These are phyloP conservation scores for Rhododendron ovatum DNA, from an alignment of 148 eudicot genomes.

Conservation along the genomic window DNA sequence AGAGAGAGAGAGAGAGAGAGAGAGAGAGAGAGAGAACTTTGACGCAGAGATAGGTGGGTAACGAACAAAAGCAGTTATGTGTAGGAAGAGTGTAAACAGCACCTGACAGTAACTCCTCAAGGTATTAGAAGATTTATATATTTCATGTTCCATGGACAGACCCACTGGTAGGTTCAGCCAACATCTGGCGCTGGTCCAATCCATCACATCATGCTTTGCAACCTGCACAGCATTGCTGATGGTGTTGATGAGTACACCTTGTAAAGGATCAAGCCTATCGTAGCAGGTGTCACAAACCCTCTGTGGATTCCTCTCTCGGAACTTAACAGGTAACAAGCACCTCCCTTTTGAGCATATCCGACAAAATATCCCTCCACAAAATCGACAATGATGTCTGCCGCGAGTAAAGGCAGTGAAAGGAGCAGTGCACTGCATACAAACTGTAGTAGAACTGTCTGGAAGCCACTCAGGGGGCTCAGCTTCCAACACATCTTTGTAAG, in stretches of 20 bases:
- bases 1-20: not conserved
- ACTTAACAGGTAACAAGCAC: constrained; percentile 89
- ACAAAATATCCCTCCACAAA: constrained; percentile 95
- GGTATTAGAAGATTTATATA: constrained; percentile 74
- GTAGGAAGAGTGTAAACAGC: not conserved
- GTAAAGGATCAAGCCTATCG: constrained; percentile 95
- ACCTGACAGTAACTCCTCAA: constrained; percentile 88
- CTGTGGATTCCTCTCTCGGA: constrained; percentile 95
- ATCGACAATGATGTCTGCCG: constrained; percentile 97
- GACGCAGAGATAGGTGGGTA: not conserved
- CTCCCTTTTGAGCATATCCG: constrained; percentile 86
- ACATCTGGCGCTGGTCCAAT: constrained; percentile 90
- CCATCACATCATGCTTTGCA: constrained; percentile 95
- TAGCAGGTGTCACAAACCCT: constrained; percentile 99
- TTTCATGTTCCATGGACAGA: constrained; percentile 94
- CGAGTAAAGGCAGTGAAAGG: constrained; percentile 79
- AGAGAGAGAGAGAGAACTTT: not conserved
- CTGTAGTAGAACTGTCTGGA: constrained; percentile 78
- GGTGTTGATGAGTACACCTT: constrained; percentile 74
- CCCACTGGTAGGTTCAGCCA: constrained; percentile 99
- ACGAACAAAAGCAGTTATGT: not conserved
- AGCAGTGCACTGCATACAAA: constrained; percentile 92
- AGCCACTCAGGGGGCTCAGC: constrained; percentile 99
- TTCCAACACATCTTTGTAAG: constrained; percentile 81
- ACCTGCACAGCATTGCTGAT: constrained; percentile 84